phyloP scores from a whole-genome alignment of 257 asterid genomes.

The Perilla frutescens region DNA sequence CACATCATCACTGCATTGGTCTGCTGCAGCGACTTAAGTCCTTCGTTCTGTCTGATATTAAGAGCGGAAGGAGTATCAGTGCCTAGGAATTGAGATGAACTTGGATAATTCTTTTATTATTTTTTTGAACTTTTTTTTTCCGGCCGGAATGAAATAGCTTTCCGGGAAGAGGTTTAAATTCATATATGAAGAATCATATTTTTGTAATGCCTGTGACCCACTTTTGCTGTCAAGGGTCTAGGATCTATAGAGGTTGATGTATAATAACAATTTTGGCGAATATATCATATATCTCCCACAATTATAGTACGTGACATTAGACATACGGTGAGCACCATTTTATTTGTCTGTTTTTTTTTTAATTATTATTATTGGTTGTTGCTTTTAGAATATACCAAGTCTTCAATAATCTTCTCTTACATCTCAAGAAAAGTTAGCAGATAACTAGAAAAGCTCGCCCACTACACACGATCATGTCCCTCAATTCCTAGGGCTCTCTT shows the following conservation, averaged over 20 bases:
- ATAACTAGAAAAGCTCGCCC: neutral
- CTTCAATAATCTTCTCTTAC: neutral
- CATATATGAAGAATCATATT: neutral
- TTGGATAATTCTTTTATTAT: neutral
- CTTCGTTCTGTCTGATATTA: slow-evolving; percentile 40
- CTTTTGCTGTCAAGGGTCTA: slow-evolving; percentile 11
- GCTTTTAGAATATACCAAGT: too few relatives aligned
- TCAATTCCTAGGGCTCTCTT: neutral
- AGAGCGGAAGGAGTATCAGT: slow-evolving; percentile 25
- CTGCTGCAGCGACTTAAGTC: slow-evolving; percentile 44
- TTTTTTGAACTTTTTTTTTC: slow-evolving; percentile 1
- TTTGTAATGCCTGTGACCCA: neutral
- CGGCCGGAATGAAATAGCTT: slow-evolving; percentile 13
- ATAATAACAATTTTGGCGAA: slow-evolving; percentile 29
- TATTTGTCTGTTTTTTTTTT: too few relatives aligned
- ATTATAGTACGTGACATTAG: neutral
- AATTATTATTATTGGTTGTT: too few relatives aligned
- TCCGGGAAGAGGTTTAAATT: slow-evolving; percentile 12
- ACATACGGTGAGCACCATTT: neutral
- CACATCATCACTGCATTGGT: slow-evolving; percentile 45
- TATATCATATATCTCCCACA: neutral
- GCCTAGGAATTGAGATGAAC: neutral
- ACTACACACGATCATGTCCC: slow-evolving; percentile 4
- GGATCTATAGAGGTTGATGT: neutral
- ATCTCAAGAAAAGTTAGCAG: neutral